Conservation (phyloP, 2,329 filamentous ascomycete genomes). For the Colletotrichum melonis region DNA sequence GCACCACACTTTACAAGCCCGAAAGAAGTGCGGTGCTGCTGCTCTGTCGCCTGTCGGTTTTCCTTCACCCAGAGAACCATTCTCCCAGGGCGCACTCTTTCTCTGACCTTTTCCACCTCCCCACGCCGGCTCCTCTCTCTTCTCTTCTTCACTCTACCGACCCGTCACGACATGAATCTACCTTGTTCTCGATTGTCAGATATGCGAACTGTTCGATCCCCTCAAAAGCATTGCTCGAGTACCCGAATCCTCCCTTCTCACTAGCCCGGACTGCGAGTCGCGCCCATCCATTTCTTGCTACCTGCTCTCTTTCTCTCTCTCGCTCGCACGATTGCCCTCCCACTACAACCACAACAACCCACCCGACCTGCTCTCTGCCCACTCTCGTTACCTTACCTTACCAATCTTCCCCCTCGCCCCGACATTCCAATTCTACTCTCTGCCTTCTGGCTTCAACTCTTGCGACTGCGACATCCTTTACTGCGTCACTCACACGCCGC, state of each 20-base stretch:
- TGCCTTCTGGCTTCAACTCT: conserved; percentile 37
- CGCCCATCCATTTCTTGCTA: conserved; percentile 36
- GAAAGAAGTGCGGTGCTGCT: conserved; percentile 24
- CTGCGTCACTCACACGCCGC: conserved; percentile 44
- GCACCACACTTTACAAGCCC: conserved; percentile 33
- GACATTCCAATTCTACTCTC: conserved; percentile 45
- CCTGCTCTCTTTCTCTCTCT: not conserved
- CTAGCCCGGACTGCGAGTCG: conserved; percentile 34
- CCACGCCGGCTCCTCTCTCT: conserved; percentile 26
- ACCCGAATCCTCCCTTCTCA: conserved; percentile 34
- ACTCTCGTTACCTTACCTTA: conserved; percentile 33
- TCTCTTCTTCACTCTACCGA: conserved; percentile 4
- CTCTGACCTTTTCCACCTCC: conserved; percentile 32
- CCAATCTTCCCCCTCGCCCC: conserved; percentile 32
- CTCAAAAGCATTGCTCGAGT: conserved; percentile 31
- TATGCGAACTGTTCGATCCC: conserved; percentile 36
- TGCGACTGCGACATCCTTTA: conserved; percentile 45
- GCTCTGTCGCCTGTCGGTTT: conserved; percentile 27
- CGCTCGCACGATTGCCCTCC: conserved; percentile 30
- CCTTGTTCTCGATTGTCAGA: conserved; percentile 31
- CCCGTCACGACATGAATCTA: conserved; percentile 35
- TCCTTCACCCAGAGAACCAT: conserved; percentile 32
- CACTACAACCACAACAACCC: conserved; percentile 36
- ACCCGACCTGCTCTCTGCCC: conserved; percentile 25
- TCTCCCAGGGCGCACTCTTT: conserved; percentile 31